Conservation (phyloP, 2,329 filamentous ascomycete species). For the Pseudocercospora cruenta region DNA sequence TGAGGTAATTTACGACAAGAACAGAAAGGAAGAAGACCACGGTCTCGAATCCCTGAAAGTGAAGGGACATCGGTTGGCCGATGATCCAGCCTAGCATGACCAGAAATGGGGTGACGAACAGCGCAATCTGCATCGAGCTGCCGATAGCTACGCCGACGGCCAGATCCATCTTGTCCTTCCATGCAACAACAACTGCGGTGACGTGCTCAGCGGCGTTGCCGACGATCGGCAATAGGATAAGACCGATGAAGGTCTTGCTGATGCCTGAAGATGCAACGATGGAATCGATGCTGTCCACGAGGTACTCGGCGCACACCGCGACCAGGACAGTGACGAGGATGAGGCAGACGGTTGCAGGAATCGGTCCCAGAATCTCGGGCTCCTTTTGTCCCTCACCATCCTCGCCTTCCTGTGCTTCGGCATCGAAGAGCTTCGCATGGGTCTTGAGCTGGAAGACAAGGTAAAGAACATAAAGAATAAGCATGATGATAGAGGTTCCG, state of each 20-base stretch:
- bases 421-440: slow-evolving; percentile 53
- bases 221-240: slow-evolving; percentile 61
- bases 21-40: slow-evolving; percentile 82
- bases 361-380: slow-evolving; percentile 49
- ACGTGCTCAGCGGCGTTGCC: slow-evolving; percentile 62
- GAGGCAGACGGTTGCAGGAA: slow-evolving; percentile 50
- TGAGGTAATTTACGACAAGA: slow-evolving; percentile 85
- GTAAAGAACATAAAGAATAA: slow-evolving; percentile 58
- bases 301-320: slow-evolving; percentile 57
- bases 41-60: slow-evolving; percentile 88
- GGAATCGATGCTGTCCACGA: slow-evolving; percentile 59
- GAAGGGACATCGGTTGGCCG: slow-evolving; percentile 63
- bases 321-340: slow-evolving; percentile 54
- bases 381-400: slow-evolving; percentile 40
- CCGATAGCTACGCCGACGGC: slow-evolving; percentile 60
- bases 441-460: slow-evolving; percentile 59
- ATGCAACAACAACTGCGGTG: slow-evolving; percentile 58
- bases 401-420: slow-evolving; percentile 39
- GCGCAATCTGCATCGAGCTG: slow-evolving; percentile 59
- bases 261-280: slow-evolving; percentile 57
- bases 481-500: slow-evolving; percentile 58
- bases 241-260: slow-evolving; percentile 60
- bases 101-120: slow-evolving; percentile 61
- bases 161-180: slow-evolving; percentile 62
- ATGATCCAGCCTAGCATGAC: slow-evolving; percentile 62